A percentile compares a stretch with the other conserved stretches of the same genome.
Evolutionary conservation across 2,329 filamentous ascomycete genomes (phyloP).

Genomic region (Phoma sp.): DNA sequence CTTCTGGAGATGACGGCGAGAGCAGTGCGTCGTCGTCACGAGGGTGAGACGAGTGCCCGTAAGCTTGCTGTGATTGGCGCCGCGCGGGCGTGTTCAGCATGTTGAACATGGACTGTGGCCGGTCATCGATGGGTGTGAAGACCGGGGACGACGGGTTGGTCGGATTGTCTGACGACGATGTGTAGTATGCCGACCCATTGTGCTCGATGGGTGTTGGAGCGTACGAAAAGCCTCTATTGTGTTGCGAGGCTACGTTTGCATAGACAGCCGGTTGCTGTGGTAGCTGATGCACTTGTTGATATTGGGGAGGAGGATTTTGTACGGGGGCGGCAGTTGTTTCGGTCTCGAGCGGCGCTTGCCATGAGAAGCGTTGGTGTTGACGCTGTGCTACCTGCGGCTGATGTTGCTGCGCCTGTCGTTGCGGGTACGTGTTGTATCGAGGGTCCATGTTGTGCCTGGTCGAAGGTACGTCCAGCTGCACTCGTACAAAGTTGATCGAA

Average conservation of each 20-base stretch:
- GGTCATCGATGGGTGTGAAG: constrained; percentile 33
- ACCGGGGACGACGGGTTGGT: constrained; percentile 34
- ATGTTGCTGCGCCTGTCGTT: constrained; percentile 23
- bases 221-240: constrained; percentile 43
- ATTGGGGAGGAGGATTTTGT: neutral
- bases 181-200: constrained; percentile 33
- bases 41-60: constrained; percentile 28
- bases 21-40: constrained; percentile 34
- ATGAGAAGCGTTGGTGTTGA: constrained; percentile 21
- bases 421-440: constrained; percentile 24
- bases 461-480: neutral
- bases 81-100: constrained; percentile 30
- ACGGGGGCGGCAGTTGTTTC: neutral
- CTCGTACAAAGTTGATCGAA: neutral
- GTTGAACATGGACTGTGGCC: constrained; percentile 34
- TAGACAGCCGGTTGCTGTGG: constrained; percentile 6
- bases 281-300: constrained; percentile 7
- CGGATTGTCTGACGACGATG: constrained; percentile 34
- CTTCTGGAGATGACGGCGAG: constrained; percentile 34
- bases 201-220: constrained; percentile 45
- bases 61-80: constrained; percentile 28
- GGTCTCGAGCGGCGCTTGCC: constrained; percentile 13
- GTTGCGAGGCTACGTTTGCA: neutral
- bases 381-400: constrained; percentile 18
- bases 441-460: constrained; percentile 28